Evolutionary conservation across 2,329 filamentous ascomycete genomes (phyloP), one percentile per base, ranked within the genome.

Genomic region (Xylaria digitata): DNA sequence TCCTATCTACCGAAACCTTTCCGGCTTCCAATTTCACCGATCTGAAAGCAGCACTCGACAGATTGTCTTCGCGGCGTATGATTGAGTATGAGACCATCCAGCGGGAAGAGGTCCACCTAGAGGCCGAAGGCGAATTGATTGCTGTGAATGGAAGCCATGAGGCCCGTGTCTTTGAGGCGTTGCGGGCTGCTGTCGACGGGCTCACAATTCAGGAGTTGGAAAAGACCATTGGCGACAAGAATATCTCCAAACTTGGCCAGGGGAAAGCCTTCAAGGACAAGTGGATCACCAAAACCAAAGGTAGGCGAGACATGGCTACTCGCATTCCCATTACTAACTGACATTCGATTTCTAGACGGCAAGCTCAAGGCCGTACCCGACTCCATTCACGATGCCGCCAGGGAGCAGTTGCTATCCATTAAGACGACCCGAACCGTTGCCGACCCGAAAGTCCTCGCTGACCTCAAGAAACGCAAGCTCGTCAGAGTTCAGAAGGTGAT

Each of bases 401-500:
- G 88, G 74, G 87, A 94, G 73, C 89, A 93, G 74, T 86, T 98
- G 67, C 85, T 89, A 76, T 85, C 85, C 59, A 92, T 97, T 74
- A 85, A 92, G 79, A 82, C 90, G 72, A 91, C 87, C 13, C 87
- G 88, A 72, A 88, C 90, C 34, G 84, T 92, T 72, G 82, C 86
- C 34, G 92, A 97, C 74, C 78, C 88, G 59, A 97, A 96, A 81
- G 84, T 89, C 45, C 80, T 97, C 32, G 86, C 89, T 61, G 95
- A 98, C 70, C 83, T 97, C 72, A 94, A 91, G 82, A 97, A 97
- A 86, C 89, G 95, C 77, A 97, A 97, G 83, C 87, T 98, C 58
- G 85, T 97, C 71, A 90, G 87, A 72, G 84, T 93, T 76, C 89
- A 93, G 74, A 98, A 97, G 83, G 87, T 93, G 66, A 91, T 97